Conservation (phyloP, 2,329 filamentous ascomycete species). For the Lasiodiplodia theobromae region DNA sequence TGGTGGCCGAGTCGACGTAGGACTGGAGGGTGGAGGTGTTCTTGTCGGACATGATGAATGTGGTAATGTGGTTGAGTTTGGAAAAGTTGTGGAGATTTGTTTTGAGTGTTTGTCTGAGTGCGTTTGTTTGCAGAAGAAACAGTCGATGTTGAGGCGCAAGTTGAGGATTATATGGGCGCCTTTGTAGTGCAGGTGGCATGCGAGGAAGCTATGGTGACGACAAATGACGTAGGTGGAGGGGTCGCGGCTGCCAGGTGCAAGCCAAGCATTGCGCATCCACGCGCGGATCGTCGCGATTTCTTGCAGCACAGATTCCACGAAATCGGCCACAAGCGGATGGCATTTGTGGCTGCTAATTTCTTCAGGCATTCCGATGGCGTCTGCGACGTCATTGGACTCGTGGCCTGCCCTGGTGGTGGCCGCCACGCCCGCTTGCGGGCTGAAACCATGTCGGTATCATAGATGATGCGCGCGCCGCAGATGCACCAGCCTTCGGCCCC, state of each 20-base stretch:
- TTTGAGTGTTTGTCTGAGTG: constrained; percentile 8
- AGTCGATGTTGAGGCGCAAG: neutral
- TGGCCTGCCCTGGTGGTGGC: constrained; percentile 2
- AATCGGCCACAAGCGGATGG: too few relatives aligned
- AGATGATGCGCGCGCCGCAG: neutral
- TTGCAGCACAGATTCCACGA: neutral
- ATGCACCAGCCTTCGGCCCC: constrained; percentile 6
- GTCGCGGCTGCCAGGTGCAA: neutral
- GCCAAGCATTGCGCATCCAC: constrained; percentile 9
- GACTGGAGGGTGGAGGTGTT: constrained; percentile 80
- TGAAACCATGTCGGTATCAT: constrained; percentile 21
- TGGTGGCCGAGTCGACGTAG: constrained; percentile 68
- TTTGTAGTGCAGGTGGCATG: neutral
- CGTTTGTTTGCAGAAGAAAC: constrained; percentile 7
- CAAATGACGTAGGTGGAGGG: constrained; percentile 28
- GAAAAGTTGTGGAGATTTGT: neutral
- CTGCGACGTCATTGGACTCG: constrained; percentile 16
- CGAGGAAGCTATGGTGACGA: neutral
- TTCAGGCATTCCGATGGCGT: neutral
- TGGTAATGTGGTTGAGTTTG: neutral
- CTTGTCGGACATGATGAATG: constrained; percentile 58
- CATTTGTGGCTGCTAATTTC: neutral
- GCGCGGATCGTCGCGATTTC: constrained; percentile 20
- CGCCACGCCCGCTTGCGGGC: neutral
- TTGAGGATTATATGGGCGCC: neutral